phyloP scores from a whole-genome alignment of 768 basidiomycete species.

The Tubosaeta brunneosetosa region DNA sequence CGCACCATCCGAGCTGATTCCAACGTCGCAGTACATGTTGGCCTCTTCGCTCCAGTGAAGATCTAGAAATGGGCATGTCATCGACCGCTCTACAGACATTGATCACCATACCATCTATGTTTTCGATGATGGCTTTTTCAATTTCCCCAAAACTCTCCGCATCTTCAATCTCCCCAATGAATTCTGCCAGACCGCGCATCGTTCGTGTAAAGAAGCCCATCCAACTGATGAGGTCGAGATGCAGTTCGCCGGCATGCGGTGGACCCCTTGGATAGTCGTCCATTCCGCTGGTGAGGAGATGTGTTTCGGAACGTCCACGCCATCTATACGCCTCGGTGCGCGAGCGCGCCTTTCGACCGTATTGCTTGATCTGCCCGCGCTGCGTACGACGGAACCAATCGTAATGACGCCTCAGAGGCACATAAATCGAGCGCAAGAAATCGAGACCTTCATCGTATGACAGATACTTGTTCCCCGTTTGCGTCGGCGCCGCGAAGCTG shows the following conservation, averaged over 20 bases:
- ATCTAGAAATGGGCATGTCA: slow-evolving; percentile 42
- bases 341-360: slow-evolving; percentile 78
- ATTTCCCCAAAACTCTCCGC: slow-evolving; percentile 68
- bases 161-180: slow-evolving; percentile 84
- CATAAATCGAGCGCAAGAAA: slow-evolving; percentile 79
- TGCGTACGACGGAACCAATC: slow-evolving; percentile 96
- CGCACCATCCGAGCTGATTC: slow-evolving; percentile 78
- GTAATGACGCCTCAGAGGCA: slow-evolving; percentile 83
- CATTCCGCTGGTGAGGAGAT: slow-evolving; percentile 92
- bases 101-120: slow-evolving; percentile 68
- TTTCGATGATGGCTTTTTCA: slow-evolving; percentile 75
- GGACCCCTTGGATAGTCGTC: slow-evolving; percentile 94
- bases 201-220: slow-evolving; percentile 94
- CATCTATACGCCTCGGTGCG: slow-evolving; percentile 89
- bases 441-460: slow-evolving; percentile 56
- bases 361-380: slow-evolving; percentile 90
- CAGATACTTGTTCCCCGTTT: slow-evolving; percentile 45
- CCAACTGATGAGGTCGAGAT: slow-evolving; percentile 92
- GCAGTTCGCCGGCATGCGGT: slow-evolving; percentile 87
- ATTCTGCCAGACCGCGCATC: slow-evolving; percentile 87
- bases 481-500: slow-evolving; percentile 12
- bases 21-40: slow-evolving; percentile 91
- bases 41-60: slow-evolving; percentile 89
- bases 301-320: slow-evolving; percentile 82
- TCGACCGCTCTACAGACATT: background rate